A percentile compares a stretch with the other conserved stretches of the same genome.
These are phyloP conservation scores for Combretum micranthum DNA, from an alignment of 345 rosid genomes.

Conservation along the genomic window DNA sequence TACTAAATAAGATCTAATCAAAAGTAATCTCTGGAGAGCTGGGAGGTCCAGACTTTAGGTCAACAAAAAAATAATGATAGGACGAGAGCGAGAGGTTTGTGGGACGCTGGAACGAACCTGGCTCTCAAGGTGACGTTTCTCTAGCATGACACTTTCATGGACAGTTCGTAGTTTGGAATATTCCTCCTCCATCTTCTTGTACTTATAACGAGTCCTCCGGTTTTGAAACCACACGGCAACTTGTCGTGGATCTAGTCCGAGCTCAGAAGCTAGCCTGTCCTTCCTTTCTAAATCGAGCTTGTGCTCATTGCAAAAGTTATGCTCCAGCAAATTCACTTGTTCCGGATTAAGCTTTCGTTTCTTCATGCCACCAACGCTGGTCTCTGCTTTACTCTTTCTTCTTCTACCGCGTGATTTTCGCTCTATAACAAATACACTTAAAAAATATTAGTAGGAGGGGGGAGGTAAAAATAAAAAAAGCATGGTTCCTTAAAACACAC, in stretches of 20 bases:
- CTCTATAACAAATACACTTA: constrained; percentile 15
- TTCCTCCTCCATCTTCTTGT: constrained; percentile 81
- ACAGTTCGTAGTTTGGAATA: constrained; percentile 37
- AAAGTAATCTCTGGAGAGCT: too few species aligned
- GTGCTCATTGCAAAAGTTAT: constrained; percentile 54
- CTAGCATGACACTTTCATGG: constrained; percentile 34
- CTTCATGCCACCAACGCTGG: constrained; percentile 15
- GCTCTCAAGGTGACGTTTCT: constrained; percentile 59
- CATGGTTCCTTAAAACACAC: too few species aligned
- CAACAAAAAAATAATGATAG: neutral
- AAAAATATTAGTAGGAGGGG: neutral
- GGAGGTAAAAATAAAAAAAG: too few species aligned
- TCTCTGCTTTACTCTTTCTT: constrained; percentile 41
- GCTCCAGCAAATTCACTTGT: constrained; percentile 62
- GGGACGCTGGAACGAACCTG: constrained; percentile 40
- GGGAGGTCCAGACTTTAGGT: neutral
- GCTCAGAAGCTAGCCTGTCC: constrained; percentile 61
- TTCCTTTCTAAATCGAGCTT: constrained; percentile 82
- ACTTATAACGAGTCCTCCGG: constrained; percentile 81
- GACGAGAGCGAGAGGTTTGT: neutral
- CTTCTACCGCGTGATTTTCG: constrained; percentile 47
- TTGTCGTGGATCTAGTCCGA: constrained; percentile 85
- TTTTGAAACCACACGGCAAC: constrained; percentile 97
- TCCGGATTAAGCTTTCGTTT: constrained; percentile 69
- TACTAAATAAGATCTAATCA: too few species aligned